Base-by-base conservation (phyloP, 805 yeast species). In the Teunomyces cretensis region DNA sequence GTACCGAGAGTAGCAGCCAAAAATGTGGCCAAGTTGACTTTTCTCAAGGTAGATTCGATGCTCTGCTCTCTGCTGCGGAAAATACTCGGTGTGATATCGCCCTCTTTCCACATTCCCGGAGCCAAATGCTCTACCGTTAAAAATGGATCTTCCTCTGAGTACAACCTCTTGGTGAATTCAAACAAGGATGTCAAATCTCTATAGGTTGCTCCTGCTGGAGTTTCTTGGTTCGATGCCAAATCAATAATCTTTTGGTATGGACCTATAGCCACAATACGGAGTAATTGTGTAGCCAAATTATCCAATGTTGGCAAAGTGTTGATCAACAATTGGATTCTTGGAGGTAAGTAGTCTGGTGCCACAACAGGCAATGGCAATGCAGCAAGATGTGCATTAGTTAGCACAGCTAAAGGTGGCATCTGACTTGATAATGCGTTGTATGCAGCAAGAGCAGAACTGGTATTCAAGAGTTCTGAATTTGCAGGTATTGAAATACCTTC, bases 1-100 rank as follows among this genome's bases (percentile, higher is more conserved):
- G 88, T 75, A 39, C 96, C 96, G 47, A 91, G 74, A 1, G 94
- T 80, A 0, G 97, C 94, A n/a, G 90, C 78, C 33, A 90, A 68
- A 58, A 89, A 94, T 0, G 96, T 89, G 0, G 96, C 88, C 51
- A 94, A 66, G 56, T 94, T 94, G 1, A 90, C 87, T 54, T 92
- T 87, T 47, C 96, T 81, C 28, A 92, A 64, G 0, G 94, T 83
- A 32, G 80, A 74, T 60, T 76, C 79, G 45, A 81, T 68, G 41
- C 81, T 75, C 49, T 81, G 84, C 53, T 83, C 88, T 47, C 81
- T 76, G 42, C 79, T 81, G 50, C 74, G 72, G 52, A 84, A 70
- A 58, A 83, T 72, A 22, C 70, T 56, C 0, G 88, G 87, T 0
- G 86, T 77, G 7, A 73, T 65, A 6, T 74, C 73, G n/a, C 83